phyloP scores from a whole-genome alignment of 192 early-diverging fungal genomes.

The Fimicolochytrium jonesii region DNA sequence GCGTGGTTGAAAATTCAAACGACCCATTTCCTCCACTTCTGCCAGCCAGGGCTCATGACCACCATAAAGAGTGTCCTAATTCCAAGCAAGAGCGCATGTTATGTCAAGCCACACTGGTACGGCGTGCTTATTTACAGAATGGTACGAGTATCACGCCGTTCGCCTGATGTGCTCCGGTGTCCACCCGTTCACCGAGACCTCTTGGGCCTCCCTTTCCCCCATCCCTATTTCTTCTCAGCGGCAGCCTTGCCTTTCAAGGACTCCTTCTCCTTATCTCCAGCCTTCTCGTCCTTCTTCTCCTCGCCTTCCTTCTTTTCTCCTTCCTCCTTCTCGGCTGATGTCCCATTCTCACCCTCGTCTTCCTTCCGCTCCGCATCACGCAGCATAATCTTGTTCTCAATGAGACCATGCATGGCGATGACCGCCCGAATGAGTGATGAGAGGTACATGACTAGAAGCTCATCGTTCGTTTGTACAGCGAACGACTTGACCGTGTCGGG shows the following conservation, averaged over 20 bases:
- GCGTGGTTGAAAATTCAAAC: too few species aligned
- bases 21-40: too few species aligned
- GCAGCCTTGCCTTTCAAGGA: background rate
- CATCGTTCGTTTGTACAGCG: conserved; percentile 92
- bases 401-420: conserved; percentile 94
- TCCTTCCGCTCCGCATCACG: conserved; percentile 59
- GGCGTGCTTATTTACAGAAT: too few species aligned
- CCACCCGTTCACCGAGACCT: too few species aligned
- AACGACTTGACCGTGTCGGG: conserved; percentile 78
- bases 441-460: conserved; percentile 91
- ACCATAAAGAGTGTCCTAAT: too few species aligned
- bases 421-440: conserved; percentile 87
- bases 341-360: conserved; percentile 11
- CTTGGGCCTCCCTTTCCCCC: too few species aligned
- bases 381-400: conserved; percentile 97
- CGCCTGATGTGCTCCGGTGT: too few species aligned
- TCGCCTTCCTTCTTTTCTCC: conserved; percentile 32
- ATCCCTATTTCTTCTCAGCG: too few species aligned
- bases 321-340: conserved; percentile 24
- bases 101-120: too few species aligned
- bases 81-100: too few species aligned
- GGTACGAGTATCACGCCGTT: too few species aligned
- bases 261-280: conserved; percentile 2
- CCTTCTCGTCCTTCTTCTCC: conserved; percentile 31
- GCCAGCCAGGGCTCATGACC: too few species aligned